Evolutionary conservation across 306 rosid species (phyloP).

Genomic region (Lathyrus aphaca): DNA sequence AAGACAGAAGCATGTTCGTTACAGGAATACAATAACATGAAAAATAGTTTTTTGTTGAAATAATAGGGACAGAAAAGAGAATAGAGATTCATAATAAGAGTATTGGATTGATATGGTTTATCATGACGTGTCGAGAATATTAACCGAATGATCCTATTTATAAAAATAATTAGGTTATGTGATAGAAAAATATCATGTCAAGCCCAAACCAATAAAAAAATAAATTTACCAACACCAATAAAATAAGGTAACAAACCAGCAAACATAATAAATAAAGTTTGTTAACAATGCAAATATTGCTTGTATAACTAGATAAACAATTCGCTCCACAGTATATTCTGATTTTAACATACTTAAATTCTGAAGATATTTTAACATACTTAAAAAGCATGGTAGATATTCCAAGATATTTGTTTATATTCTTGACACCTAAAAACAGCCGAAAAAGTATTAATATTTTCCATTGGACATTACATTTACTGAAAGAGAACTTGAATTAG

Average conservation of each 20-base stretch:
- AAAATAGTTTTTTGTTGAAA: not conserved
- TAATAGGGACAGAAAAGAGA: not conserved
- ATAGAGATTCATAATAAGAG: not conserved
- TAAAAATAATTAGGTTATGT: conserved; percentile 16
- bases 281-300: conserved; percentile 8
- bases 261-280: not conserved
- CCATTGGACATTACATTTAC: not conserved
- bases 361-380: not conserved
- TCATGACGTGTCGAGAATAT: not conserved
- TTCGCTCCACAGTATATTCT: not conserved
- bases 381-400: not conserved
- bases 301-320: not conserved
- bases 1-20: conserved; percentile 11
- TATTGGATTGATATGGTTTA: conserved; percentile 2
- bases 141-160: not conserved
- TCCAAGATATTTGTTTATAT: conserved; percentile 7
- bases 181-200: not conserved
- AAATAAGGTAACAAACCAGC: conserved; percentile 15
- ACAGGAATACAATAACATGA: conserved; percentile 1
- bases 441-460: conserved; percentile 13
- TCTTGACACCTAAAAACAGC: conserved; percentile 21
- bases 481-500: not conserved
- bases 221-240: not conserved
- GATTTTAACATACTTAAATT: not conserved
- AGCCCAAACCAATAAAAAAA: not conserved